A percentile compares a stretch with the other conserved stretches of the same genome.
phyloP scores from a whole-genome alignment of 352 stramenopile species.

The Globisporangium ultimum region DNA sequence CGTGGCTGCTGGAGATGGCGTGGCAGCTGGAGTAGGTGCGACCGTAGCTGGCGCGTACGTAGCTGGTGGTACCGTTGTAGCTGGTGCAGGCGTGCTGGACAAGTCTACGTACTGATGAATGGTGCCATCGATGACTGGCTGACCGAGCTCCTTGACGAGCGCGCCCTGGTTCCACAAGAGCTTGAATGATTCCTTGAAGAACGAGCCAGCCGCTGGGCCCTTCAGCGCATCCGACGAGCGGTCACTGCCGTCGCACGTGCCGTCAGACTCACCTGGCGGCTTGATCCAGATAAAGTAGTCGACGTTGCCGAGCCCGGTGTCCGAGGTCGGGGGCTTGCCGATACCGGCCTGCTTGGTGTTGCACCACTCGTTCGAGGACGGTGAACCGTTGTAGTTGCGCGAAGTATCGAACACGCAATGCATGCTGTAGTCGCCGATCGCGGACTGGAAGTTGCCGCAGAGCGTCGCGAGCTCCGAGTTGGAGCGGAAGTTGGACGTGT shows the following conservation, averaged over 20 bases:
- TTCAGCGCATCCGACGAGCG: constrained; percentile 46
- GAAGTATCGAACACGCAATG: constrained; percentile 7
- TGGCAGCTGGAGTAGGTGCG: neutral
- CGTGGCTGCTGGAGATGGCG: neutral
- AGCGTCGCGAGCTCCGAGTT: constrained; percentile 39
- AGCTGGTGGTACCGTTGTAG: neutral
- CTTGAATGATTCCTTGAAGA: constrained; percentile 57
- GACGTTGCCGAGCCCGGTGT: constrained; percentile 50
- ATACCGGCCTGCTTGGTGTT: constrained; percentile 63
- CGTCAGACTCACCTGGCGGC: constrained; percentile 60
- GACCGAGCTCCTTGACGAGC: constrained; percentile 44
- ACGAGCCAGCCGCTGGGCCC: constrained; percentile 47
- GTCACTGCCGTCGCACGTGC: constrained; percentile 31
- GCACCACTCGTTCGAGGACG: constrained; percentile 58
- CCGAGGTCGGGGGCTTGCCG: constrained; percentile 40
- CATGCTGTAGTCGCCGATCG: constrained; percentile 18
- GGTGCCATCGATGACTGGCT: constrained; percentile 29
- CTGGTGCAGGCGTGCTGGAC: constrained; percentile 7
- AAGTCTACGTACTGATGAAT: neutral
- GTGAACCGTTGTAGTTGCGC: constrained; percentile 30
- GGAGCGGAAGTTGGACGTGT: constrained; percentile 78
- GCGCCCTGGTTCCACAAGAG: constrained; percentile 66
- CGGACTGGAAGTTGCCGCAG: constrained; percentile 59
- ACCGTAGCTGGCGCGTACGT: neutral
- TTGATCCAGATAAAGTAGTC: constrained; percentile 80